Conservation (phyloP, 2,329 filamentous ascomycete species). For the Teratosphaeria epicoccoides region DNA sequence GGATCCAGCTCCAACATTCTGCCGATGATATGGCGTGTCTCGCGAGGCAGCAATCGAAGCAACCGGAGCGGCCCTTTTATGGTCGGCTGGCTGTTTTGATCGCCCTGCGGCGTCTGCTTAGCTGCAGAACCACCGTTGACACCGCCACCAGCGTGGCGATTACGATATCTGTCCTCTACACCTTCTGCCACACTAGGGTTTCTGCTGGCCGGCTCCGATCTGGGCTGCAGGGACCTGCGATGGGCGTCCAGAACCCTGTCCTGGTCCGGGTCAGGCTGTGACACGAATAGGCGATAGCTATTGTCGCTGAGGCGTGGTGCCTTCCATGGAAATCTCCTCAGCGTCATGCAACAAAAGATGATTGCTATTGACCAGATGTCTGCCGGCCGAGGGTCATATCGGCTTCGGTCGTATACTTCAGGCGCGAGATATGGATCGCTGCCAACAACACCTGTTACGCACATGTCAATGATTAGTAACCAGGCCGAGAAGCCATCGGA, state of each 20-base stretch:
- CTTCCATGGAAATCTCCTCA: conserved; percentile 95
- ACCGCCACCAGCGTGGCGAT: conserved; percentile 25
- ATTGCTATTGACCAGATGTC: conserved; percentile 98
- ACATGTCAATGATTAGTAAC: neutral
- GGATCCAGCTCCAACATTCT: conserved; percentile 88
- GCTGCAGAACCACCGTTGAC: conserved; percentile 16
- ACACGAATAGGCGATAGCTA: conserved; percentile 85
- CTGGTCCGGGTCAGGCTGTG: conserved; percentile 64
- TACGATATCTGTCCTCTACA: conserved; percentile 12
- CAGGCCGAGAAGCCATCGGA: conserved; percentile 9
- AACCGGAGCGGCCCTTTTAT: conserved; percentile 91
- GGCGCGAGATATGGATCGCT: conserved; percentile 95
- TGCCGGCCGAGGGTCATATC: conserved; percentile 86
- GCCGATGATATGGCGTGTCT: conserved; percentile 80
- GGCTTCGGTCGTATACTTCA: conserved; percentile 86
- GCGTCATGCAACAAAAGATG: conserved; percentile 97
- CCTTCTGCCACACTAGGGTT: conserved; percentile 21
- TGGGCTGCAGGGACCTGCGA: conserved; percentile 18
- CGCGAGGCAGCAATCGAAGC: conserved; percentile 73
- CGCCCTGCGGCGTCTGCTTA: conserved; percentile 11
- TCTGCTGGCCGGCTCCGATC: conserved; percentile 33
- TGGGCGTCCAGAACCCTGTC: conserved; percentile 23
- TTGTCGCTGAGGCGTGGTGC: conserved; percentile 84
- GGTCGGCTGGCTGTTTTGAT: conserved; percentile 34
- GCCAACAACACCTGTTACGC: conserved; percentile 54